A percentile compares a stretch with the other conserved stretches of the same genome.
Conservation (phyloP, 108 stramenopile species). For the Stephanodiscus minutulus region DNA sequence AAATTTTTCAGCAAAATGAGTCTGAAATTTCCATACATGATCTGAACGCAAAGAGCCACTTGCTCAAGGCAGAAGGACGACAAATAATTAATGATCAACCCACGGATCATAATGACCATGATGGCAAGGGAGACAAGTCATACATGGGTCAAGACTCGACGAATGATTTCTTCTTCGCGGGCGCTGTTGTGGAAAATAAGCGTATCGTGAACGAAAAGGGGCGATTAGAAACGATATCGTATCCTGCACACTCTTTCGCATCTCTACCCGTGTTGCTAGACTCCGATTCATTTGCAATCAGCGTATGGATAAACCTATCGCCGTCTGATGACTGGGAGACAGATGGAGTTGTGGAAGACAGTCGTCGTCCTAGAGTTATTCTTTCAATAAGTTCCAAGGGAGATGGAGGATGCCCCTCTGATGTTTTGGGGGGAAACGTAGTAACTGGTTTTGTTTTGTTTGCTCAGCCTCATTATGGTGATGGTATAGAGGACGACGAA, state of each 20-base stretch:
- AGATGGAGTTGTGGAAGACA: constrained; percentile 4
- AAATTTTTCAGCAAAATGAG: background rate
- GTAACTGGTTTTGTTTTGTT: constrained; percentile 30
- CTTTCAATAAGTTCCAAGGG: constrained; percentile 20
- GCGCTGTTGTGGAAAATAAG: constrained; percentile 12
- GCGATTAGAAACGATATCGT: constrained; percentile 11
- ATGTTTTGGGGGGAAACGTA: constrained; percentile 20
- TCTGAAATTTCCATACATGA: constrained; percentile 5
- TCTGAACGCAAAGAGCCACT: constrained; percentile 19
- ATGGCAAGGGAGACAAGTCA: constrained; percentile 8
- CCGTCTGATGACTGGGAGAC: constrained; percentile 1
- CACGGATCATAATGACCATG: constrained; percentile 2
- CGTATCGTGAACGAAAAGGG: constrained; percentile 8
- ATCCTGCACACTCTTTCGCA: constrained; percentile 30
- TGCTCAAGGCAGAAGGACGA: constrained; percentile 19
- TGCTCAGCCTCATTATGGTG: constrained; percentile 35
- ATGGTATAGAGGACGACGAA: constrained; percentile 1
- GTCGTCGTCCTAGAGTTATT: constrained; percentile 28
- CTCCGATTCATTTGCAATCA: constrained; percentile 32
- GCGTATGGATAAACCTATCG: constrained; percentile 38
- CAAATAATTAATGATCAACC: constrained; percentile 14
- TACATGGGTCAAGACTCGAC: constrained; percentile 45
- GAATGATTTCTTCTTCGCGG: constrained; percentile 38
- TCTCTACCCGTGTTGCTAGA: constrained; percentile 34
- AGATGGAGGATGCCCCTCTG: constrained; percentile 24